Percentiles rank a stretch among this genome's conserved stretches.
These are phyloP conservation scores for Kwoniella sp. DNA, from an alignment of 768 basidiomycete genomes.

Conservation along the genomic window DNA sequence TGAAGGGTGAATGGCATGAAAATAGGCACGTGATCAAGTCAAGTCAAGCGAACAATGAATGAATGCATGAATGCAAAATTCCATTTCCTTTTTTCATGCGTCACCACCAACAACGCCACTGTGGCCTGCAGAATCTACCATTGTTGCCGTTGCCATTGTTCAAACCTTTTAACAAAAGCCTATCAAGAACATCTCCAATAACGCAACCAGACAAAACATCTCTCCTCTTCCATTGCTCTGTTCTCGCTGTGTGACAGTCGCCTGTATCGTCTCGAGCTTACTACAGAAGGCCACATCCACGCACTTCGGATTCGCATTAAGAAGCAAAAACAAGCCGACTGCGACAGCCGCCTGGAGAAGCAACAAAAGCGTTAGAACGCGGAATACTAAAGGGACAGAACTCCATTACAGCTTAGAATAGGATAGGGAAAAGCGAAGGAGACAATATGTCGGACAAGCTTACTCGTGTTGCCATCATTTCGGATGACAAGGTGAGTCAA, in stretches of 20 bases:
- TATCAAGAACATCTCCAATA: too few relatives aligned
- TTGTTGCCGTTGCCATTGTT: too few relatives aligned
- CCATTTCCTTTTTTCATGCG: background rate
- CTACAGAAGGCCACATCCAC: background rate
- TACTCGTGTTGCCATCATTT: conserved; percentile 87
- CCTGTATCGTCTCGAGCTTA: background rate
- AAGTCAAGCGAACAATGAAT: background rate
- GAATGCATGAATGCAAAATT: background rate
- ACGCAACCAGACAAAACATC: too few relatives aligned
- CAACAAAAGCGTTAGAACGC: too few relatives aligned
- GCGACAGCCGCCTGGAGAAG: background rate
- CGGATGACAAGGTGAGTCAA: conserved; percentile 53
- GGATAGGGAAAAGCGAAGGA: background rate
- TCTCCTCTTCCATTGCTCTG: too few relatives aligned
- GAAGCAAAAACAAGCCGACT: background rate
- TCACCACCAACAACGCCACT: background rate
- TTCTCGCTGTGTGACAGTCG: background rate
- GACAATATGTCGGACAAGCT: conserved; percentile 79
- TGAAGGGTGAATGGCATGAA: background rate
- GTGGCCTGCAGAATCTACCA: too few relatives aligned
- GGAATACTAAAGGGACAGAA: too few relatives aligned
- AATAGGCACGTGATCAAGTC: background rate
- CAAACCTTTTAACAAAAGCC: too few relatives aligned
- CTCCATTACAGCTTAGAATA: background rate
- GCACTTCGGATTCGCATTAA: too few relatives aligned